Base-by-base conservation (phyloP, 306 rosid species). In the Sesbania bispinosa region DNA sequence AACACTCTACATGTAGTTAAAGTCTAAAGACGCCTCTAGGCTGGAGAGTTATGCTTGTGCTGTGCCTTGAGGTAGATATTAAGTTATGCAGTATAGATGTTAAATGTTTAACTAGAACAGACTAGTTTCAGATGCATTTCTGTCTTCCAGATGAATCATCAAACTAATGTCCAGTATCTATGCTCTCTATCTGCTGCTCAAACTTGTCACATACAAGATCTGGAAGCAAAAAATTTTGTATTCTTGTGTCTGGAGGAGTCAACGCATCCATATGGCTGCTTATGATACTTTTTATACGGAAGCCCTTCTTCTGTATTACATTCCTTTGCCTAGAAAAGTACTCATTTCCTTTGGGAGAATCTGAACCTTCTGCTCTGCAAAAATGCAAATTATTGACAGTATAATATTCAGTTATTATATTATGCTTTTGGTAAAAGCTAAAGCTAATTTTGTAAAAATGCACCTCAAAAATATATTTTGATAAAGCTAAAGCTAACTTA, bases 191-290 rank as follows among this genome's bases (percentile, higher is more conserved):
- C 60, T 52, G 84, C 55, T 67, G 63, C 60, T 77, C 77, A 67
- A 76, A 69, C 64, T 23, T 83, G 84, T 78, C 76, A 71, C 71
- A 78, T n/a, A 81, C 5, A 23, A 85, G 79, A 30, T 75, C 77
- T 13, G 96, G 98, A 77, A 86, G 86, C 87, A 86, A 87, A 75
- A 86, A 86, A 33, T 41, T 64, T 13, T 38, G 83, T 43, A 73
- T 73, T 32, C 84, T 85, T 11, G 53, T 7, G 47, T 69, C 67
- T 30, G 83, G 64, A 38, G 69, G 69, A 1, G 48, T 69, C 29
- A 92, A 66, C 5, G 79, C 96, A 79, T 90, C 86, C 63, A 84
- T 66, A 47, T 46, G 88, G 68, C 85, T 85, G 83, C 96, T 88
- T 76, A 92, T 75, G 42, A 82, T 71, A 39, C 90, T 76, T 73